These are phyloP conservation scores for Geotrichum siamense DNA, from an alignment of 1,139 yeast genomes.

Conservation along the genomic window DNA sequence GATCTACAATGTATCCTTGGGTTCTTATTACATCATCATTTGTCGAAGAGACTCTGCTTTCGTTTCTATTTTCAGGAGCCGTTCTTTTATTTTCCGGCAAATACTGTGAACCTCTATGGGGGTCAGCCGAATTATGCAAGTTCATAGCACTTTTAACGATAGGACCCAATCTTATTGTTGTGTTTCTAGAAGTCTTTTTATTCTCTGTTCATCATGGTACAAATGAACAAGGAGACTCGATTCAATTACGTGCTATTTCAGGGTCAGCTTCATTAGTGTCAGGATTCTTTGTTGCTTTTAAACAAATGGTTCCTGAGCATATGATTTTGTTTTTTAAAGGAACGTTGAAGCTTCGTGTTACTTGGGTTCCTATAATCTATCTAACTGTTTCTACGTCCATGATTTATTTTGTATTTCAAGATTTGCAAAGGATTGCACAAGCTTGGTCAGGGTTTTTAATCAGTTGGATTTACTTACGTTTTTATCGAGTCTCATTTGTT, in stretches of 20 bases:
- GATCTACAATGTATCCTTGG: slow-evolving; percentile 63
- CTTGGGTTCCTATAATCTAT: slow-evolving; percentile 63
- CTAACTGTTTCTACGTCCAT: slow-evolving; percentile 40
- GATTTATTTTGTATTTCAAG: slow-evolving; percentile 21
- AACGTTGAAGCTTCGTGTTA: slow-evolving; percentile 51
- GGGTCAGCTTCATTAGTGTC: slow-evolving; percentile 69
- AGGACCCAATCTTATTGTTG: slow-evolving; percentile 47
- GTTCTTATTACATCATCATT: slow-evolving; percentile 63
- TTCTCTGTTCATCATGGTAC: slow-evolving; percentile 10
- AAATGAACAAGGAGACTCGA: slow-evolving; percentile 5
- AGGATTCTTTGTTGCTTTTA: slow-evolving; percentile 77
- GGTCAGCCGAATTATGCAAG: slow-evolving; percentile 50
- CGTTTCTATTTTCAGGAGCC: slow-evolving; percentile 44
- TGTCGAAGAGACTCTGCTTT: slow-evolving; percentile 54
- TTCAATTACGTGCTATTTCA: slow-evolving; percentile 8
- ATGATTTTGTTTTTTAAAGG: slow-evolving; percentile 63
- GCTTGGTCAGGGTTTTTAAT: slow-evolving; percentile 60
- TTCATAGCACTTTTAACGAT: slow-evolving; percentile 54
- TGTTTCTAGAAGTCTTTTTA: slow-evolving; percentile 19
- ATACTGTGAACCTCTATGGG: slow-evolving; percentile 50
- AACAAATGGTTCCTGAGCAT: slow-evolving; percentile 86
- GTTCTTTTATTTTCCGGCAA: slow-evolving; percentile 50
- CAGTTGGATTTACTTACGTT: slow-evolving; percentile 71
- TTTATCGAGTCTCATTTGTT: slow-evolving; percentile 48
- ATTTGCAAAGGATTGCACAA: slow-evolving; percentile 41